These are phyloP conservation scores for Hanseniaspora singularis DNA, from an alignment of 805 yeast genomes.

Conservation along the genomic window DNA sequence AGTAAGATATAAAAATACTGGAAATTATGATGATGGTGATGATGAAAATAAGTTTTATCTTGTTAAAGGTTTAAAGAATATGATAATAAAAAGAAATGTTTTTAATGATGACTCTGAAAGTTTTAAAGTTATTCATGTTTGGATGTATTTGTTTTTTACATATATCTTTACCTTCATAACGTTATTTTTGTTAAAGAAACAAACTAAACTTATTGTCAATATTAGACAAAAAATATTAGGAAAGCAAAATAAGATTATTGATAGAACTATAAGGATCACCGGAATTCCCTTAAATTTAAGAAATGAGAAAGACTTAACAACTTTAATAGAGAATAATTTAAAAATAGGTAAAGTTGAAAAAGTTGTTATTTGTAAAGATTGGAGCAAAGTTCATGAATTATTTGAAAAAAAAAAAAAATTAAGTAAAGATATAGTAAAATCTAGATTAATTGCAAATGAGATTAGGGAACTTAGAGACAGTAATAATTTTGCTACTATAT, in stretches of 20 bases:
- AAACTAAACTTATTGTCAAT: constrained; percentile 59
- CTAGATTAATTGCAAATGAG: constrained; percentile 45
- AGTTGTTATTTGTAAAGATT: constrained; percentile 72
- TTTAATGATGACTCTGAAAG: constrained; percentile 37
- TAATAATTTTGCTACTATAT: constrained; percentile 61
- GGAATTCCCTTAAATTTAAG: constrained; percentile 81
- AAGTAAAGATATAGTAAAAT: constrained; percentile 36
- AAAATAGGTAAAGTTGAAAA: constrained; percentile 71
- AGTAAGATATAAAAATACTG: constrained; percentile 69
- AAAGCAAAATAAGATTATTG: constrained; percentile 76
- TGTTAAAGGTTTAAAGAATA: background rate
- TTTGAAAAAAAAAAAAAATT: constrained; percentile 47
- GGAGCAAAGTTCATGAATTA: constrained; percentile 61
- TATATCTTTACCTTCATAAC: constrained; percentile 69
- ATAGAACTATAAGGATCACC: constrained; percentile 73
- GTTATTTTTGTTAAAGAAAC: constrained; percentile 47
- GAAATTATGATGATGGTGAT: constrained; percentile 55
- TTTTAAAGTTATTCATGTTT: constrained; percentile 33
- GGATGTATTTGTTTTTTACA: constrained; percentile 83
- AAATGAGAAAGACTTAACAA: constrained; percentile 53
- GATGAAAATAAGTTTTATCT: constrained; percentile 22
- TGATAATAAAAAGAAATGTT: constrained; percentile 23
- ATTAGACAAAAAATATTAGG: constrained; percentile 77
- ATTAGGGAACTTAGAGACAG: constrained; percentile 52
- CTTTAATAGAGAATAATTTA: constrained; percentile 57